Percentiles rank a stretch among this genome's conserved stretches.
These are phyloP conservation scores for Rosa lucieae DNA, from an alignment of 306 rosid species.

Conservation along the genomic window DNA sequence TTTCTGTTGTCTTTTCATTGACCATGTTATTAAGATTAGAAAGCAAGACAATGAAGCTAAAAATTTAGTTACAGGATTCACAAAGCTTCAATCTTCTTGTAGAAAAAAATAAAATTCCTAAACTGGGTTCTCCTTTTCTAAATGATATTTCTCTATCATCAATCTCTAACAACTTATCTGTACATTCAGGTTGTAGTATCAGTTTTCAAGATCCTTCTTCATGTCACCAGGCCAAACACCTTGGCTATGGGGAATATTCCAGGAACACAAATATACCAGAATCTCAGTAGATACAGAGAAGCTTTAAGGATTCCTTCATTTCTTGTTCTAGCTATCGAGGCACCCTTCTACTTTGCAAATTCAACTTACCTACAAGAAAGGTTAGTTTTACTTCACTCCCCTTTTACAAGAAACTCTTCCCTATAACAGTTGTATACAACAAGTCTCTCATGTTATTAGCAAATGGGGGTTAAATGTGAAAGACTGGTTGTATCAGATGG, in stretches of 20 bases:
- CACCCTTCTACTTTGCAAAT: conserved; percentile 96
- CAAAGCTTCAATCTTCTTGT: neutral
- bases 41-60: neutral
- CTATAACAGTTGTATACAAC: neutral
- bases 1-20: neutral
- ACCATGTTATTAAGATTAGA: neutral
- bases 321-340: conserved; percentile 81
- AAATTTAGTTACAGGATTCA: neutral
- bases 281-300: conserved; percentile 65
- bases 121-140: neutral
- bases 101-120: neutral
- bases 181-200: conserved; percentile 79
- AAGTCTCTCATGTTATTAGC: neutral
- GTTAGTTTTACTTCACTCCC: conserved; percentile 37
- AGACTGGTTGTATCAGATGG: neutral
- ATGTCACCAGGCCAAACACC: conserved; percentile 92
- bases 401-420: neutral
- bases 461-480: neutral
- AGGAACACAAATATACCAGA: conserved; percentile 82
- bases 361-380: conserved; percentile 95
- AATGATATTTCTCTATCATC: conserved; percentile 1
- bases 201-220: conserved; percentile 88
- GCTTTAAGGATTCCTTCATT: conserved; percentile 77
- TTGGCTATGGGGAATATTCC: conserved; percentile 75
- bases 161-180: conserved; percentile 6